Evolutionary conservation across 495 filamentous ascomycete species (phyloP), one percentile per base, ranked within the genome.

Genomic region (Penicillium canescens): DNA sequence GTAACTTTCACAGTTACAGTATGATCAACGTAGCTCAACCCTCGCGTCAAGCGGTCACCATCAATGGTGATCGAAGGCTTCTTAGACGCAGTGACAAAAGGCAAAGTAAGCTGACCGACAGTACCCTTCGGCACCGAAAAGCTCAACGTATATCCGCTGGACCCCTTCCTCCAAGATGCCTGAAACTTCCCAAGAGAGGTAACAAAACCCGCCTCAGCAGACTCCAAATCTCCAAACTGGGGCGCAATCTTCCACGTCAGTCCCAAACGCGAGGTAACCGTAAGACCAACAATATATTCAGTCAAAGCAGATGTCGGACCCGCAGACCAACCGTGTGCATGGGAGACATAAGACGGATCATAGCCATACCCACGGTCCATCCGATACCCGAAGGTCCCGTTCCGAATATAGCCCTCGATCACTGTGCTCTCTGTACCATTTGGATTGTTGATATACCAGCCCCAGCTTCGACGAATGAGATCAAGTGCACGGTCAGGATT

Each of bases 271-370:
- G 63, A 70, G 13, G 71, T 65, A 4, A 85, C 54, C 41, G 74
- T 66, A 28, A 88, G 73, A 5, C 84, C 85, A 7, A 82, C 67
- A 8, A 86, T 67, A 46, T 78, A 77, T 33, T 76, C 68, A 3
- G 71, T 80, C 28, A 88, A 64, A 9, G 77, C 74, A 8, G 73
- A 75, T 7, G 83, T 86, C 4, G 84, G 84, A 9, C 82, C 81
- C 4, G 78, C 72, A 0, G 78, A 72, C 84, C 83, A 87, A 0
- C 83, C 84, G 56, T 86, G 85, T 1, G 84, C 78, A 52, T 86
- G 83, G 4, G 70, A 73, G 14, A 73, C 63, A 51, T 75, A 74
- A 3, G 71, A 71, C 9, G 64, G 40, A 36, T 75, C 69, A 46
- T 70, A 63, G 26, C 42, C 20, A 42, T 73, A 75, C 12, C 70